phyloP scores from a whole-genome alignment of 2,329 filamentous ascomycete species.

The Dryadomyces quercivorus region DNA sequence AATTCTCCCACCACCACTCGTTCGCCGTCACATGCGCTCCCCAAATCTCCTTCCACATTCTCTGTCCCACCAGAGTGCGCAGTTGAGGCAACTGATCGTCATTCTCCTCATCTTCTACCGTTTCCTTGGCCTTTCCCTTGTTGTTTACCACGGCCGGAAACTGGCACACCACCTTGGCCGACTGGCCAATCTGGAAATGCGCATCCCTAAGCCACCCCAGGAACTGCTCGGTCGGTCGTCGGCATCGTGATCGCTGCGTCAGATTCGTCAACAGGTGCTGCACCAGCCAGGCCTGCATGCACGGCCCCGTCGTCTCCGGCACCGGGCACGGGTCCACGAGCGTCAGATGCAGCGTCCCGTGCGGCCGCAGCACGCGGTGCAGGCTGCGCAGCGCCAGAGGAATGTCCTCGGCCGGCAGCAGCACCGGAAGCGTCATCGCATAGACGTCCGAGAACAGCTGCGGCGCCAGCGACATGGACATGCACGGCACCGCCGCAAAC shows the following conservation, averaged over 20 bases:
- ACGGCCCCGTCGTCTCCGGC: slow-evolving; percentile 41
- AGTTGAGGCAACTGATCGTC: slow-evolving; percentile 22
- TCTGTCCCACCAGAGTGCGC: slow-evolving; percentile 38
- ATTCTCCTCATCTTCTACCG: not conserved
- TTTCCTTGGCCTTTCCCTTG: not conserved
- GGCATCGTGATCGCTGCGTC: slow-evolving; percentile 44
- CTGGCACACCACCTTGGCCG: slow-evolving; percentile 32
- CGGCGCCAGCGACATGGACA: slow-evolving; percentile 25
- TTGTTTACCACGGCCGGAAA: slow-evolving; percentile 27
- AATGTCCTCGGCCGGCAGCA: slow-evolving; percentile 44
- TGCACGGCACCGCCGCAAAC: slow-evolving; percentile 24
- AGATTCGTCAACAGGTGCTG: slow-evolving; percentile 47
- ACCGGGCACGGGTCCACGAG: slow-evolving; percentile 52
- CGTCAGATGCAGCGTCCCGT: slow-evolving; percentile 44
- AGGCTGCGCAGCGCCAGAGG: slow-evolving; percentile 43
- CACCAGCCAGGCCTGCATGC: slow-evolving; percentile 49
- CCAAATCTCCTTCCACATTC: slow-evolving; percentile 52
- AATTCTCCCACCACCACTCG: slow-evolving; percentile 52
- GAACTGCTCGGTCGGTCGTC: slow-evolving; percentile 44
- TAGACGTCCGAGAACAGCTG: slow-evolving; percentile 36
- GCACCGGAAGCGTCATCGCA: slow-evolving; percentile 41
- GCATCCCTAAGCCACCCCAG: slow-evolving; percentile 47
- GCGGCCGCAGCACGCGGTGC: slow-evolving; percentile 39
- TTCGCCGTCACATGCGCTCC: slow-evolving; percentile 35
- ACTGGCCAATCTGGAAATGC: slow-evolving; percentile 34